Conservation (phyloP, 208 protist genomes). For the Naegleria gruberi region DNA sequence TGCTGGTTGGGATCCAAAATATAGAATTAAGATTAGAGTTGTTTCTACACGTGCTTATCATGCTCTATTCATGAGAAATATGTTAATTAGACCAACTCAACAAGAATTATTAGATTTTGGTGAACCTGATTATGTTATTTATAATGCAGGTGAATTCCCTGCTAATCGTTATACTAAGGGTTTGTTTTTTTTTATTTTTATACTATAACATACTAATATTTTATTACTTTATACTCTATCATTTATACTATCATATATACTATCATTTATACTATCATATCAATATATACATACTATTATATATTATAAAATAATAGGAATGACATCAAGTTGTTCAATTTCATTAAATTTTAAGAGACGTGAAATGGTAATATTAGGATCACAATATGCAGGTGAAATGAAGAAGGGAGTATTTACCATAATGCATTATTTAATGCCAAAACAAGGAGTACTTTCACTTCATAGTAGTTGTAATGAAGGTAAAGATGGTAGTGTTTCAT, state of each 20-base stretch:
- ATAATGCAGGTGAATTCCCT: slow-evolving; percentile 80
- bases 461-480: slow-evolving; percentile 82
- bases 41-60: slow-evolving; percentile 82
- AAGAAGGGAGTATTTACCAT: slow-evolving; percentile 94
- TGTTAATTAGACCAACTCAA: slow-evolving; percentile 81
- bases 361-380: slow-evolving; percentile 87
- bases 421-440: slow-evolving; percentile 89
- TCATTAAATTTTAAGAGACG: slow-evolving; percentile 64
- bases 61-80: slow-evolving; percentile 91
- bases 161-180: slow-evolving; percentile 75
- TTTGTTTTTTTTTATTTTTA: too few relatives aligned
- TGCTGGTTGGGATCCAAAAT: slow-evolving; percentile 76
- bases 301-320: slow-evolving; percentile 28
- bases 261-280: too few relatives aligned
- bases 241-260: too few relatives aligned
- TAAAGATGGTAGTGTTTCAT: slow-evolving; percentile 54
- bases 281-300: too few relatives aligned
- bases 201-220: too few relatives aligned
- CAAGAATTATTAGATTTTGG: slow-evolving; percentile 79
- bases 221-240: too few relatives aligned
- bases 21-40: slow-evolving; percentile 83
- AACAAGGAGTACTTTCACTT: slow-evolving; percentile 75
- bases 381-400: slow-evolving; percentile 93
- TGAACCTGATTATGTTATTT: slow-evolving; percentile 86
- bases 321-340: slow-evolving; percentile 60